These are phyloP conservation scores for Aciculosporium take DNA, from an alignment of 2,329 filamentous ascomycete genomes.

Conservation along the genomic window DNA sequence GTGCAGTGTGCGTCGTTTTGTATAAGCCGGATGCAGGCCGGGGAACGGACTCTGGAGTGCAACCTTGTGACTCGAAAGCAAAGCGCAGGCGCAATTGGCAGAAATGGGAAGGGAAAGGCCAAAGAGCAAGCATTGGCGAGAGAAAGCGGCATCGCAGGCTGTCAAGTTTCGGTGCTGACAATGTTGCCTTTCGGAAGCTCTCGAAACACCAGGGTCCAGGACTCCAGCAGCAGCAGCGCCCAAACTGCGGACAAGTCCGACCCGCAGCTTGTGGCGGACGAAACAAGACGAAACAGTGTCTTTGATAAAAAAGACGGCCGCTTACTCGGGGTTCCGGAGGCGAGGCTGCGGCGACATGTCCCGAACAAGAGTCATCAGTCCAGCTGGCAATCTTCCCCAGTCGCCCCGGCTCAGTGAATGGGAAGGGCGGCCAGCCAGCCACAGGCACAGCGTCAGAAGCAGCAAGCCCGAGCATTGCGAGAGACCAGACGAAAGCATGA, in stretches of 20 bases:
- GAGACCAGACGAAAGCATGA: not conserved
- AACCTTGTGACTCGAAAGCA: not conserved
- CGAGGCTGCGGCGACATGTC: not conserved
- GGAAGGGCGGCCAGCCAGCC: too few species aligned
- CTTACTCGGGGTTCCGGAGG: not conserved
- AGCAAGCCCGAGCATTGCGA: not conserved
- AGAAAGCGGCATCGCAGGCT: not conserved
- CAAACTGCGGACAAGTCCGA: constrained; percentile 1
- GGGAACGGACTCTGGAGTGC: not conserved
- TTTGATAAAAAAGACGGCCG: not conserved
- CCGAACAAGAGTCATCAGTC: constrained; percentile 1
- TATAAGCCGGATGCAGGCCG: not conserved
- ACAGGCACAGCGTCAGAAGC: not conserved
- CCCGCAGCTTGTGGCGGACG: not conserved
- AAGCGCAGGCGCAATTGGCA: not conserved
- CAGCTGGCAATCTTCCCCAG: not conserved
- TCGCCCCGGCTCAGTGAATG: not conserved
- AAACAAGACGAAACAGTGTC: not conserved
- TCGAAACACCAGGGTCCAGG: too few species aligned
- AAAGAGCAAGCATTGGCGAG: not conserved
- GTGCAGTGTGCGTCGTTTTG: not conserved
- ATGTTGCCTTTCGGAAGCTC: not conserved
- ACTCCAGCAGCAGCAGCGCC: not conserved
- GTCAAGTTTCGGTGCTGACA: not conserved
- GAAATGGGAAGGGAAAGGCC: not conserved